Evolutionary conservation across 108 stramenopile genomes (phyloP), one percentile per base, ranked within the genome.

Genomic region (Ochromonas danica): DNA sequence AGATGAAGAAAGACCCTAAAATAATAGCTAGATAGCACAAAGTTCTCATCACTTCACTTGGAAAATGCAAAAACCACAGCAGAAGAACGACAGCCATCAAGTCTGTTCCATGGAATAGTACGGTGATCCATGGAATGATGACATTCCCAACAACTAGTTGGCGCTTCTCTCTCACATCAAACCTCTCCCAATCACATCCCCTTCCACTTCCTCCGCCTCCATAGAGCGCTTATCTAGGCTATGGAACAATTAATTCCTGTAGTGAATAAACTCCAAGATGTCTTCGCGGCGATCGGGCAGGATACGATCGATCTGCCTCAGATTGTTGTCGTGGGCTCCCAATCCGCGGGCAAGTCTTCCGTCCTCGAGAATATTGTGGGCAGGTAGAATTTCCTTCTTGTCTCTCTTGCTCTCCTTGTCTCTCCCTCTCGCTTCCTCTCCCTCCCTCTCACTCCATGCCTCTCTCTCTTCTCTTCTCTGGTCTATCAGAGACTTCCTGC

Each of bases 171-270:
- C n/a, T n/a, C n/a, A n/a, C n/a, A n/a, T n/a, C n/a, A n/a, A n/a
- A n/a, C n/a, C n/a, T n/a, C n/a, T n/a, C n/a, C n/a, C n/a, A n/a
- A n/a, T n/a, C n/a, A n/a, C n/a, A n/a, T n/a, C n/a, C n/a, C n/a
- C n/a, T n/a, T n/a, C n/a, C n/a, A n/a, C n/a, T n/a, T n/a, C n/a
- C n/a, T n/a, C n/a, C n/a, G n/a, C n/a, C n/a, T n/a, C n/a, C n/a
- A n/a, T n/a, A n/a, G n/a, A n/a, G n/a, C n/a, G n/a, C n/a, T n/a
- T n/a, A n/a, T n/a, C n/a, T n/a, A n/a, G n/a, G n/a, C n/a, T n/a
- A 98, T 98, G 98, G 95, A 97, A 79, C 91, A 95, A 71, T 88
- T 97, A 28, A 97, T 99, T 78, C 98, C 96, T 10, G 92, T 97
- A n/a, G 94, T 95, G 35, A 95, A 95, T 83, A 96, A 97, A 82